Conservation (phyloP, 768 basidiomycete genomes). For the Mycena pura region DNA sequence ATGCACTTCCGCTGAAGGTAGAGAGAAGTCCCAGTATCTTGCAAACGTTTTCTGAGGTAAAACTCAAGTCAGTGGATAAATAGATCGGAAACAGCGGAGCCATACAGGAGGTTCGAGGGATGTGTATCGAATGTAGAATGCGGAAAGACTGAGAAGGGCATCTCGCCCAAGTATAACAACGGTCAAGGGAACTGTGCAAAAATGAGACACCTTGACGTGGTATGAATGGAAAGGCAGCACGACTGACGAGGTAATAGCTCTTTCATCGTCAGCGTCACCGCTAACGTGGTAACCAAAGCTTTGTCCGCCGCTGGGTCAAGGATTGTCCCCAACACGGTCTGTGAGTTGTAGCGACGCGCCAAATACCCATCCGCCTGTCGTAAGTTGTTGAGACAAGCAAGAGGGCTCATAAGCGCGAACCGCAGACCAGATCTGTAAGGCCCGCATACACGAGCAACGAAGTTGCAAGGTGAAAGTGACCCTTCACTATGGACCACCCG, state of each 20-base stretch:
- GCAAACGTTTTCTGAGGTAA: slow-evolving; percentile 79
- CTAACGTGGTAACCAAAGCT: slow-evolving; percentile 91
- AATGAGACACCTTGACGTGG: slow-evolving; percentile 5
- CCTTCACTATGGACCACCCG: slow-evolving; percentile 88
- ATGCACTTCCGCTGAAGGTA: slow-evolving; percentile 93
- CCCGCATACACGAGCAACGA: slow-evolving; percentile 88
- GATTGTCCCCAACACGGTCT: slow-evolving; percentile 92
- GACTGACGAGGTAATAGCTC: slow-evolving; percentile 81
- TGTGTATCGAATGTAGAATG: slow-evolving; percentile 93
- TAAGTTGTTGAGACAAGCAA: slow-evolving; percentile 5
- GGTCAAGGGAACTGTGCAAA: slow-evolving; percentile 76
- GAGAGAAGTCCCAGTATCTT: slow-evolving; percentile 96
- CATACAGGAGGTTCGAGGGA: slow-evolving; percentile 87
- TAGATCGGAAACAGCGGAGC: slow-evolving; percentile 12
- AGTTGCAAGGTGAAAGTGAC: slow-evolving; percentile 82
- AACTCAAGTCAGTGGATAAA: slow-evolving; percentile 5
- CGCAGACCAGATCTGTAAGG: slow-evolving; percentile 86
- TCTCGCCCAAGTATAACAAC: slow-evolving; percentile 90
- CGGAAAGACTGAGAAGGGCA: slow-evolving; percentile 81
- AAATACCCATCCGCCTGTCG: slow-evolving; percentile 88
- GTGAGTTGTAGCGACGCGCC: slow-evolving; percentile 86
- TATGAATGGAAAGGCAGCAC: not conserved
- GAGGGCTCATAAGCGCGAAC: slow-evolving; percentile 19
- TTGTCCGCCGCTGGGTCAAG: slow-evolving; percentile 99
- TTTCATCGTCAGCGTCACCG: slow-evolving; percentile 83